Evolutionary conservation across 495 filamentous ascomycete genomes (phyloP), one percentile per base, ranked within the genome.

Genomic region (Chaetomium tenue): DNA sequence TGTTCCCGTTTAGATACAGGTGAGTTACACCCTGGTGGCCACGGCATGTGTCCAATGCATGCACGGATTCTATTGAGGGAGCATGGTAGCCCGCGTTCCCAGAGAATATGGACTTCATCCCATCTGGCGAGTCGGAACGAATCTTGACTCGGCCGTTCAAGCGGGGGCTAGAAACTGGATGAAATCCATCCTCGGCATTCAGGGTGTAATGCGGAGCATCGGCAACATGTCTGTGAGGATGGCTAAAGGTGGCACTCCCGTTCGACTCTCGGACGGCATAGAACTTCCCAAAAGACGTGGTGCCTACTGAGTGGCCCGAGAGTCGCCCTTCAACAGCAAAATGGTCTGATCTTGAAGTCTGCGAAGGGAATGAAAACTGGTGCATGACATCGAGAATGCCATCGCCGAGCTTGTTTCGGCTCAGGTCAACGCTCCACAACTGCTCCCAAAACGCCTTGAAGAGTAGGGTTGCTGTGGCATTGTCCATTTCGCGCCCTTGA

Each of bases 371-470:
- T 46, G 68, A 68, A 20, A 63, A 40, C n/a, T 63, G 42, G 6
- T 65, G 56, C 23, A 79, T 48, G 7, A 30, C 11, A 18, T 75
- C 58, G n/a, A 80, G 55, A 15, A 72, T 51, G 11, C 33, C 60
- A 64, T 80, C 76, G 0, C 75, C 71, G 13, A 82, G 61, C 8
- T 67, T 72, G 59, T 82, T 83, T n/a, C 72, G 30, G 63, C 72
- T 79, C 1, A 83, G 62, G 44, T 83, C 79, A 12, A 83, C 59
- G 60, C 80, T 80, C 80, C 79, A 82, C 22, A 82, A 60, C 23
- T 74, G 77, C 11, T 59, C 52, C 22, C 60, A 25, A 44, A 81
- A 78, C 0, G 66, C 48, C 48, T 60, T 37, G 51, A 78, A 66
- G 18, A 82, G 65, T 18, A 72, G 28, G 18, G 28, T 50, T 0